Base-by-base conservation (phyloP, 495 filamentous ascomycete genomes). In the Penicillium tannophilum region DNA sequence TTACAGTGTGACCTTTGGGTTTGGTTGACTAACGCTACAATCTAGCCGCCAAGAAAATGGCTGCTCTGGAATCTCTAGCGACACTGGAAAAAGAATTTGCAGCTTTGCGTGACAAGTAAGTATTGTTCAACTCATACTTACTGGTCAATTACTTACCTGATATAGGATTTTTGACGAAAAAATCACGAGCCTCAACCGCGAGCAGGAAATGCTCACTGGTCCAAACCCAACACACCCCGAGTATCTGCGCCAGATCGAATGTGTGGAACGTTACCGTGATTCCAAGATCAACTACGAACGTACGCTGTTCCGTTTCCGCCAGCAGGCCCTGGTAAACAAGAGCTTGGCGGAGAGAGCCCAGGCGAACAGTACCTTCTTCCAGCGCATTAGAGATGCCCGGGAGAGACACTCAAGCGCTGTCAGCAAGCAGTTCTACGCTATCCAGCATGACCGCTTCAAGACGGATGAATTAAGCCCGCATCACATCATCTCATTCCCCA, bases 391-490 rank as follows among this genome's bases (percentile, higher is more conserved):
- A 57, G 89, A 93, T 64, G 80, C 89, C 60, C 84, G 95, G 28
- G 94, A 97, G 63, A 78, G 77, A 49, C 83, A 88, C n/a, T 80
- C 97, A 6, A 88, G 91, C 60, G 78, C 85, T 58, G 82, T 93
- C 57, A 93, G 91, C 69, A 86, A 91, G 69, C 84, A 92, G 59
- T 93, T 90, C 77, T 95, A 96, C 72, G 86, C 91, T 56, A 91
- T 97, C 58, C 92, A 97, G 67, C 88, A 92, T 71, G 92, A 97
- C 69, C 85, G 93, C 49, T 84, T 93, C 74, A 89, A 88, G 63
- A 85, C 86, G 52, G 90, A 93, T 66, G 88, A 88, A 61, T 82
- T 89, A 55, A 88, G 95, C 63, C 87, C 89, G 47, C 90, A 94
- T 69, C 91, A 88, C 63, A 85, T 82, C 52, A 84, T 91, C 59